Evolutionary conservation across 805 yeast species (phyloP), one percentile per base, ranked within the genome.

Genomic region (Metschnikowia picachoensis): DNA sequence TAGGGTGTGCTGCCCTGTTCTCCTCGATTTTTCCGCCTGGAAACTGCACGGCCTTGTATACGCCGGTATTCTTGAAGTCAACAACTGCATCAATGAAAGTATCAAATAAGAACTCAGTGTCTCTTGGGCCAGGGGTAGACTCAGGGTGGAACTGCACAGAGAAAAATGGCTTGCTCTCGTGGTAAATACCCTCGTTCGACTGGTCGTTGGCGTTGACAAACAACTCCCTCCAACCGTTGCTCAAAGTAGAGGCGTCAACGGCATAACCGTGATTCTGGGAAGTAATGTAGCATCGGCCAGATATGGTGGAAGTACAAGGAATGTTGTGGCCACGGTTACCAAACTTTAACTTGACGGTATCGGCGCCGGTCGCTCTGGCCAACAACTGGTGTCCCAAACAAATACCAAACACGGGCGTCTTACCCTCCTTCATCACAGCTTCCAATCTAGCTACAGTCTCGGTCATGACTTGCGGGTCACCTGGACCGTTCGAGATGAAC

Each of bases 251-350:
- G 42, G 82, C 79, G 66, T 94, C 97, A 51, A 94, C 99, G 42
- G 99, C 99, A 67, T 76, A 94, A 73, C 99, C 99, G 70, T 94
- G 99, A 70, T 94, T 94, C 76, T 94, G 99, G 39, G 98, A 92
- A 28, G 99, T 94, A 70, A 94, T 94, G 76, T 94, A 92, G 78
- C 99, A 94, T 70, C 95, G 81, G 41, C 99, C 99, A 50, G 94
- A 86, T 53, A 81, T 84, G 56, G 83, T 78, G 55, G 86, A 90
- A 57, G 95, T 87, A 74, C 94, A 87, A 50, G 99, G 99, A 59
- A 94, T 94, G 70, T 94, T 94, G 73, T 94, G 99, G 62, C 97
- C 99, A 78, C 99, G 90, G 79, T 94, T 94, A 82, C 99, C 99
- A 61, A 89, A 94, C 73, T 91, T 91, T 74, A 94, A 73, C 73